Evolutionary conservation across 2,329 filamentous ascomycete species (phyloP), one percentile per base, ranked within the genome.

Genomic region (Diaporthe citrichinensis): DNA sequence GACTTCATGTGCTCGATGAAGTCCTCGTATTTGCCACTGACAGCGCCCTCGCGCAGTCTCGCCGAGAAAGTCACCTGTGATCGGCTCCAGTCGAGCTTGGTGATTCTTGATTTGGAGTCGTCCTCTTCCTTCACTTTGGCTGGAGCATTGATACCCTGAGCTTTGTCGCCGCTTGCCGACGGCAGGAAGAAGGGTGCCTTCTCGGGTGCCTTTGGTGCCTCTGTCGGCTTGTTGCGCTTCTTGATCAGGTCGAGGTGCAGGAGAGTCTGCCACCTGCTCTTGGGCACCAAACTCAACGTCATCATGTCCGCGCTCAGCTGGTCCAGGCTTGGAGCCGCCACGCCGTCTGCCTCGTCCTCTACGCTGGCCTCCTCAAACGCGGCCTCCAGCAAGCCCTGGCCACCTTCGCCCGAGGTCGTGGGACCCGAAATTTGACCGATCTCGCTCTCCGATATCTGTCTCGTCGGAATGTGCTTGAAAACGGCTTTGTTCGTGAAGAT

Each of bases 151-250:
- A 82, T 78, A 4, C 80, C 74, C 20, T 80, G 83, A 46, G 80
- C 78, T 25, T 80, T 80, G 28, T 79, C 76, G 62, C 78, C 62
- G 17, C 82, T 84, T 6, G 93, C 86, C 0, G 93, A 93, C 0
- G 95, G 95, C 5, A 98, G 88, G 88, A 98, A 98, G 88, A 98
- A 98, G 0, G 97, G 97, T 0, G 96, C 96, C 81, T 97, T 98
- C 82, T 98, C 95, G 0, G 97, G 97, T 9, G 92, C 90, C 85
- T 98, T 98, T 23, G 96, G 96, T 0, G 96, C 91, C 83, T 98
- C 95, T 78, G 92, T 96, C 0, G 97, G 97, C 84, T 97, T 98
- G 85, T 99, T 99, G 77, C 97, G 94, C 84, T 95, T 92, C 85
- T 96, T 94, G 82, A 99, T 98, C 36, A 95, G 87, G 81, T 99